Conservation (phyloP, 176 grass and related monocot species). For the Elymus sibiricus region DNA sequence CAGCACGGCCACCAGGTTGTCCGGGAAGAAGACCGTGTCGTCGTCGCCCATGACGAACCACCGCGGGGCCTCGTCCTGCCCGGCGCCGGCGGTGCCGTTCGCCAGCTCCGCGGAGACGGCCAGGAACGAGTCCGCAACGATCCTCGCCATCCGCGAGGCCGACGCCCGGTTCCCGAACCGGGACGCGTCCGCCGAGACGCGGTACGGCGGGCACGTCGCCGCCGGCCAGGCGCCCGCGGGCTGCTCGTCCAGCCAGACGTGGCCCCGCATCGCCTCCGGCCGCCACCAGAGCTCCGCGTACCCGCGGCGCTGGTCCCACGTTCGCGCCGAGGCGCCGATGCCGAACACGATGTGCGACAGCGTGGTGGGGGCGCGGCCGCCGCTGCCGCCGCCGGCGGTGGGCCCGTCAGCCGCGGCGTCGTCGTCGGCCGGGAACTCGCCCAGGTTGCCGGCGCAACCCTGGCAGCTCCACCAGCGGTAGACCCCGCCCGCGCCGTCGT, state of each 20-base stretch:
- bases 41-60: constrained; percentile 99
- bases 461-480: constrained; percentile 44
- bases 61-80: constrained; percentile 20
- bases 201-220: constrained; percentile 62
- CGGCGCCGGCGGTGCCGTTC: constrained; percentile 2
- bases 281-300: constrained; percentile 92
- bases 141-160: constrained; percentile 75
- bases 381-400: neutral
- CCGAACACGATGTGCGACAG: constrained; percentile 85
- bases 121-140: constrained; percentile 68
- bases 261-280: constrained; percentile 50
- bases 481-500: constrained; percentile 33
- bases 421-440: constrained; percentile 3
- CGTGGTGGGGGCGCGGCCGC: constrained; percentile 24
- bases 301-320: constrained; percentile 58
- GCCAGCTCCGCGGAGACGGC: constrained; percentile 20
- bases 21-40: constrained; percentile 96
- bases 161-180: constrained; percentile 67
- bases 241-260: constrained; percentile 84
- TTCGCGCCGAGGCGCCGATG: constrained; percentile 65
- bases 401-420: neutral
- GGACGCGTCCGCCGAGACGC: constrained; percentile 66
- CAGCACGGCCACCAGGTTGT: constrained; percentile 78
- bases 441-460: constrained; percentile 1
- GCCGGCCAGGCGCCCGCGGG: constrained; percentile 48